A percentile compares a stretch with the other conserved stretches of the same genome.
phyloP scores from a whole-genome alignment of 805 yeast species.

The Nakazawaea ernobii region DNA sequence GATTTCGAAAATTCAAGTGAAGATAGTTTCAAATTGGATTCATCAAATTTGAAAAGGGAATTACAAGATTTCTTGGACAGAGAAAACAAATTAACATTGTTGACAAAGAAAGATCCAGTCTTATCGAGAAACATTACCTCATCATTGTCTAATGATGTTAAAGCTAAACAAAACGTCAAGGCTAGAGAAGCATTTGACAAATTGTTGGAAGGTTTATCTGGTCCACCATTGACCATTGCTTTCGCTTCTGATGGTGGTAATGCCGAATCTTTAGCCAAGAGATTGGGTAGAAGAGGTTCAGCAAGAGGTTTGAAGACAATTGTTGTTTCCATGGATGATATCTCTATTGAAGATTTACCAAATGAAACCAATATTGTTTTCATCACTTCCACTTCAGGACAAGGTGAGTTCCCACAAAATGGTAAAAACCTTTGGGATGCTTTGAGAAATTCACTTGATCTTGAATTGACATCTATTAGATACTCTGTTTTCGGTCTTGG shows the following conservation, averaged over 20 bases:
- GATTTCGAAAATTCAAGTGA: conserved; percentile 37
- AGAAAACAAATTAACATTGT: conserved; percentile 78
- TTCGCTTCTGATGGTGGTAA: conserved; percentile 92
- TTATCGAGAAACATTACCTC: conserved; percentile 68
- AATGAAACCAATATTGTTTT: conserved; percentile 65
- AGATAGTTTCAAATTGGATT: conserved; percentile 72
- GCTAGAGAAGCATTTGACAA: conserved; percentile 75
- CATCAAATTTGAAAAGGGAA: conserved; percentile 72
- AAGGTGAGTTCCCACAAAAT: conserved; percentile 82
- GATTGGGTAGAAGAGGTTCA: conserved; percentile 71
- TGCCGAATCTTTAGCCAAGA: conserved; percentile 76
- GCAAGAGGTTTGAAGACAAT: conserved; percentile 71
- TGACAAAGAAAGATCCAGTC: conserved; percentile 65
- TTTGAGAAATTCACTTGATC: conserved; percentile 52
- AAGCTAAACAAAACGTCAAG: conserved; percentile 51
- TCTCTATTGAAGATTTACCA: conserved; percentile 66
- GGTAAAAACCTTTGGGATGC: conserved; percentile 76
- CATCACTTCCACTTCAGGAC: conserved; percentile 74
- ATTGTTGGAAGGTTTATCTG: conserved; percentile 79
- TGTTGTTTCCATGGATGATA: conserved; percentile 65
- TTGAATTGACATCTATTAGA: conserved; percentile 55
- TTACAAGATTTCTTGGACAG: conserved; percentile 78
- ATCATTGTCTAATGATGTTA: conserved; percentile 56
- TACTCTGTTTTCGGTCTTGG: conserved; percentile 73
- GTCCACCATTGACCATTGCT: conserved; percentile 84